Base-by-base conservation (phyloP, 257 asterid genomes). In the Galeopsis tetrahit region DNA sequence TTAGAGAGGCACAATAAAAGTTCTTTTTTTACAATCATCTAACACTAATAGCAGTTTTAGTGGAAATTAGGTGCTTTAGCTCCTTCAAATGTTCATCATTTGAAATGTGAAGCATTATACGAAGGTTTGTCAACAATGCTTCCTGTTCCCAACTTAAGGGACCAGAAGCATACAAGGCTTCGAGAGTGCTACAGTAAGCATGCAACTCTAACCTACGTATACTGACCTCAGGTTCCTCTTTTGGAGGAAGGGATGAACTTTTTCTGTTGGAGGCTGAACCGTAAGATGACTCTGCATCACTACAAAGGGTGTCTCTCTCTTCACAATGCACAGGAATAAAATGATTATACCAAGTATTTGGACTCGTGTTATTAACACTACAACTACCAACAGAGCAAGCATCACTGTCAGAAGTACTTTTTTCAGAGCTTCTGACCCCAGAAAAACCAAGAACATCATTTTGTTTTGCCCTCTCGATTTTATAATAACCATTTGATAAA, bases 111-210 rank as follows among this genome's bases (percentile, higher is more conserved):
- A 93, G 96, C 81, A 73, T 73, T 51, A 85, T 88, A 63, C 98
- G 97, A 75, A 93, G 97, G 82, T 93, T 79, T 64, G 98, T 93
- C 84, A 90, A 78, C 66, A 90, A 57, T 75, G 92, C 82, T 79
- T 93, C 97, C 72, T 87, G 91, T 38, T 93, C 97, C 97, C 98
- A 93, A 79, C 91, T 93, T 83, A 90, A 89, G 78, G 96, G 96
- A 77, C 98, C 98, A 81, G 96, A 90, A 77, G 89, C 96, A 83
- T 82, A 83, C 80, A 93, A 82, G 75, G 96, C 97, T 80, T 79
- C 81, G 51, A 93, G 81, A 66, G 97, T 93, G 80, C 94, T 69
- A 72, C 88, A 86, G 75, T 90, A 93, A 80, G 98, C 97, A 87
- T 81, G 88, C 86, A 90, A 81, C 91, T 93, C 98, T 71, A 93